Evolutionary conservation across 1,284 basidiomycete genomes (phyloP), one percentile per base, ranked within the genome.

Genomic region (Cryptococcus sp.): DNA sequence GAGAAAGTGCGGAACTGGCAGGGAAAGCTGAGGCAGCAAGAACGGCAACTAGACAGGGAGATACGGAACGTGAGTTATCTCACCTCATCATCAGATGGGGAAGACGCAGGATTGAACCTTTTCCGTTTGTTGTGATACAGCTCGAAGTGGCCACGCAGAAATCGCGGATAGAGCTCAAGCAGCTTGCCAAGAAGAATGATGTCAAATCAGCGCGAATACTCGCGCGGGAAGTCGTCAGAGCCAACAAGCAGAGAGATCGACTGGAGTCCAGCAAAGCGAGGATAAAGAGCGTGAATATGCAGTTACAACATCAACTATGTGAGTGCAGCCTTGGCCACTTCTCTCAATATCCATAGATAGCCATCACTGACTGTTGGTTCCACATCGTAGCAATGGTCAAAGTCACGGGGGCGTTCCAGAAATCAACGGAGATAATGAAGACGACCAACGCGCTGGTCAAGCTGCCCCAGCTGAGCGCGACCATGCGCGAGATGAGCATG

Each of bases 401-500:
- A 81, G 92, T 99, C 44, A 98, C 96, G 3, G 96, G 96, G 8
- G 87, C 92, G 22, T 82, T 99, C 68, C 93, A 97, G 80, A 98
- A 94, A 79, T 95, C 92, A 11, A 94, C 95, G 1, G 95, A 99
- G 79, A 98, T 99, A 64, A 99, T 99, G 95, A 99, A 91, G 80
- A 83, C 94, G 38, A 95, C 94, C 4, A 99, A 97, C 79, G 82
- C 88, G 49, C 84, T 99, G 47, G 83, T 99, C 70, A 93, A 88
- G 74, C 82, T 99, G 39, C 96, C 96, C 17, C 91, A 99, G 76
- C 86, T 99, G 54, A 90, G 87, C 75, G 88, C 87, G 65, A 85
- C 87, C 0, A 99, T 99, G 96, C 86, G 93, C 31, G 90, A 97
- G 73, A 95, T 99, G 93, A 91, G 89, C 70, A 91, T 93, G 86